A percentile compares a stretch with the other conserved stretches of the same genome.
Conservation (phyloP, 2,329 filamentous ascomycete genomes). For the Scopulariopsis brevicaulis region DNA sequence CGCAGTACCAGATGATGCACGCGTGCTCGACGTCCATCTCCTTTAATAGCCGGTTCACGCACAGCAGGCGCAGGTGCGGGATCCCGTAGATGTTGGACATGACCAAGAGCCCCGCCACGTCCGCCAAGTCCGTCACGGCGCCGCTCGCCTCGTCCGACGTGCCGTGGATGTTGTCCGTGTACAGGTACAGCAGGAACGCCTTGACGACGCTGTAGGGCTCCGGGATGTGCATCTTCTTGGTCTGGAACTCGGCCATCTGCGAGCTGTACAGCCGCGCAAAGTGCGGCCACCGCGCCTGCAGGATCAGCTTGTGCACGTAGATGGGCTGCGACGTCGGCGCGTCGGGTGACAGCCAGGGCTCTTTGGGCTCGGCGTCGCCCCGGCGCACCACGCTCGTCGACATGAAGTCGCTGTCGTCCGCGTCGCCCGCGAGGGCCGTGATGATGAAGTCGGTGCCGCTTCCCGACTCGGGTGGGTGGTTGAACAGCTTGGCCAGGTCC, state of each 20-base stretch:
- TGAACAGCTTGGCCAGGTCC: constrained; percentile 79
- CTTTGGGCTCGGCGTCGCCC: constrained; percentile 27
- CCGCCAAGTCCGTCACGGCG: constrained; percentile 66
- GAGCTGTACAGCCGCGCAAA: constrained; percentile 85
- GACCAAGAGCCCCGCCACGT: constrained; percentile 87
- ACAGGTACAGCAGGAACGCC: constrained; percentile 91
- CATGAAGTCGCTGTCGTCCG: constrained; percentile 54
- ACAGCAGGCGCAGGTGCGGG: constrained; percentile 80
- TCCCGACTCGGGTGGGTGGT: constrained; percentile 70
- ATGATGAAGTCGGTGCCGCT: constrained; percentile 87
- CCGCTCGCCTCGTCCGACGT: constrained; percentile 42
- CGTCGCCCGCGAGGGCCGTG: constrained; percentile 74
- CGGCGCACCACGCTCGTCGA: constrained; percentile 36
- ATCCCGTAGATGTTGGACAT: constrained; percentile 99
- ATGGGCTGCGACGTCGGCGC: constrained; percentile 69
- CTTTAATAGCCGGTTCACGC: constrained; percentile 78
- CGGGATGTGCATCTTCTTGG: constrained; percentile 93
- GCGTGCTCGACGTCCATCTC: constrained; percentile 93
- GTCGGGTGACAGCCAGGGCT: constrained; percentile 49
- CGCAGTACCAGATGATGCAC: constrained; percentile 92
- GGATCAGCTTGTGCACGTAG: constrained; percentile 87
- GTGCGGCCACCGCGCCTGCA: constrained; percentile 93
- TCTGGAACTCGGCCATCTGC: constrained; percentile 96
- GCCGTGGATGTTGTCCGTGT: constrained; percentile 78
- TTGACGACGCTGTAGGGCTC: constrained; percentile 92